phyloP scores from a whole-genome alignment of 768 basidiomycete species.

The Hygrophoropsis aurantiaca region DNA sequence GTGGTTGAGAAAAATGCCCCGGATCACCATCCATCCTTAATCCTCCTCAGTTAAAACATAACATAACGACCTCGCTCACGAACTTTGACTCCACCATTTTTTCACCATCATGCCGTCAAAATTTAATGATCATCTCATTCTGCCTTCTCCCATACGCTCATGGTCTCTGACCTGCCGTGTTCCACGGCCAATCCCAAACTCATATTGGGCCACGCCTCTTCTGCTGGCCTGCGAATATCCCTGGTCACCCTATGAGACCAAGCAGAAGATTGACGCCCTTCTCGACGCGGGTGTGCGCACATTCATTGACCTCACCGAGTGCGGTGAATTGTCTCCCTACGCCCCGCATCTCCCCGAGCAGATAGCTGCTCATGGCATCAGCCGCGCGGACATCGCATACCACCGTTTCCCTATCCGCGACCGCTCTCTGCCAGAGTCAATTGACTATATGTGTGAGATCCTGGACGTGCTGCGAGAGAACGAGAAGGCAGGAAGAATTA shows the following conservation, averaged over 20 bases:
- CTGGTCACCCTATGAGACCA: constrained; percentile 57
- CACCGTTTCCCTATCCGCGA: constrained; percentile 80
- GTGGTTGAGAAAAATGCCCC: no score
- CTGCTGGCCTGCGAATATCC: constrained; percentile 84
- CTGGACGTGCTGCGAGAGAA: constrained; percentile 62
- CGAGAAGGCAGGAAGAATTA: constrained; percentile 53
- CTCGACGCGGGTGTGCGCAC: constrained; percentile 73
- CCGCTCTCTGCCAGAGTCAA: constrained; percentile 61
- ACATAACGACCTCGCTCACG: no score
- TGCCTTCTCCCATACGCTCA: background rate
- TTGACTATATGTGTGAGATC: constrained; percentile 57
- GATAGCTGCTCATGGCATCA: constrained; percentile 55
- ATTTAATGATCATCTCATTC: no score
- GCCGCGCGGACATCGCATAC: constrained; percentile 59
- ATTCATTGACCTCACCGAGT: constrained; percentile 83
- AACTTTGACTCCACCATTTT: no score
- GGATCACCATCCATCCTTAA: no score
- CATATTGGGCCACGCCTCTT: constrained; percentile 76
- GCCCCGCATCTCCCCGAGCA: constrained; percentile 52
- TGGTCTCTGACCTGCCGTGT: constrained; percentile 3
- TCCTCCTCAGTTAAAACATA: no score
- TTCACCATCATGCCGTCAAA: no score
- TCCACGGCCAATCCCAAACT: constrained; percentile 74
- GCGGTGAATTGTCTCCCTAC: constrained; percentile 73
- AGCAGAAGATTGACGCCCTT: constrained; percentile 73